A percentile compares a stretch with the other conserved stretches of the same genome.
These are phyloP conservation scores for Ichthyophthirius multifiliis DNA, from an alignment of 169 alveolate genomes.

Conservation along the genomic window DNA sequence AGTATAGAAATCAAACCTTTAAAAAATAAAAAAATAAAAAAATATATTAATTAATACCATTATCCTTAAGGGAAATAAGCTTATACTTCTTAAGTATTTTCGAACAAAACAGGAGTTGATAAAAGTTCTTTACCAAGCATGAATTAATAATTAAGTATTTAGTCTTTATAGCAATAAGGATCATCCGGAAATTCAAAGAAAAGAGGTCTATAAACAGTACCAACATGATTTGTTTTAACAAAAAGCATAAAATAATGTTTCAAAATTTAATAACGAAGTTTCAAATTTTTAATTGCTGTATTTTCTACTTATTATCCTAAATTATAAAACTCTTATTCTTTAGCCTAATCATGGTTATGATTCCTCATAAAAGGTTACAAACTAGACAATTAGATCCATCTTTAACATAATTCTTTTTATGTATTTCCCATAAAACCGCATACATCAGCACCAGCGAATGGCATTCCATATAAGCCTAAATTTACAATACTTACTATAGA, in stretches of 20 bases:
- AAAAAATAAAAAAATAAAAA: not conserved
- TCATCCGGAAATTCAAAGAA: slow-evolving; percentile 40
- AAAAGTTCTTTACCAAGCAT: slow-evolving; percentile 38
- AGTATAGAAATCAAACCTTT: slow-evolving; percentile 19
- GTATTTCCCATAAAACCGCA: slow-evolving; percentile 78
- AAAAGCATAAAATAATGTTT: slow-evolving; percentile 29
- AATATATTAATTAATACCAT: not conserved
- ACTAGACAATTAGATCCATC: slow-evolving; percentile 72
- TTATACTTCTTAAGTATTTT: not conserved
- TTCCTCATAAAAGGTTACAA: slow-evolving; percentile 79
- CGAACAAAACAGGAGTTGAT: slow-evolving; percentile 28
- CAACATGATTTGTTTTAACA: slow-evolving; percentile 21
- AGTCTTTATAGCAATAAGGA: slow-evolving; percentile 11
- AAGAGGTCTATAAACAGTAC: slow-evolving; percentile 34
- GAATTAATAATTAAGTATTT: slow-evolving; percentile 23
- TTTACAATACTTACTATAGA: slow-evolving; percentile 53
- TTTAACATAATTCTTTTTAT: slow-evolving; percentile 57
- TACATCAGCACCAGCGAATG: slow-evolving; percentile 74
- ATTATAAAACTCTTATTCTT: slow-evolving; percentile 18
- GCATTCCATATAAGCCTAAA: slow-evolving; percentile 74
- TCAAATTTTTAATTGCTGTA: slow-evolving; percentile 20
- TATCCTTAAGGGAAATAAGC: slow-evolving; percentile 39
- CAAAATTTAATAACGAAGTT: slow-evolving; percentile 33
- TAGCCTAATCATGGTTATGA: slow-evolving; percentile 47
- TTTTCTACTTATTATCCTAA: slow-evolving; percentile 10